These are phyloP conservation scores for Globisporangium emineosum DNA, from an alignment of 352 stramenopile species.

Conservation along the genomic window DNA sequence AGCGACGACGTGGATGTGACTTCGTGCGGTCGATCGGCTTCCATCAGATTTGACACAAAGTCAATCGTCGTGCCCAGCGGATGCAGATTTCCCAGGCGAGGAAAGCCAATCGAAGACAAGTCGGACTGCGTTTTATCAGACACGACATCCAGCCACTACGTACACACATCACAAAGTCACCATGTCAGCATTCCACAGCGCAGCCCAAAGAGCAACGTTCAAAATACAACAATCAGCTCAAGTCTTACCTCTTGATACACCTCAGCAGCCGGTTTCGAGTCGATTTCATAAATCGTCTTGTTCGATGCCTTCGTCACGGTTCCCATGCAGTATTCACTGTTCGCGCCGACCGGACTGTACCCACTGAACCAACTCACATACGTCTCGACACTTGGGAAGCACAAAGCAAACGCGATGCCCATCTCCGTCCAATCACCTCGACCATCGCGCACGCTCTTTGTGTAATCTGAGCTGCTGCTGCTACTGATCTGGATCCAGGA, in stretches of 20 bases:
- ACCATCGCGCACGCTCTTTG: constrained; percentile 67
- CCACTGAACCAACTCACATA: constrained; percentile 87
- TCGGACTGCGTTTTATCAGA: constrained; percentile 74
- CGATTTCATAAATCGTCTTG: constrained; percentile 86
- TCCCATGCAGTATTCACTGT: constrained; percentile 82
- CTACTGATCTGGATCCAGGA: constrained; percentile 89
- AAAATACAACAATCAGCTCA: neutral
- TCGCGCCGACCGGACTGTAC: constrained; percentile 72
- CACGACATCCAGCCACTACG: constrained; percentile 73
- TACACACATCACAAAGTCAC: neutral
- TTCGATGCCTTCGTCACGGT: constrained; percentile 83
- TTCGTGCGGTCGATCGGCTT: constrained; percentile 49
- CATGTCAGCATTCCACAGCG: constrained; percentile 1
- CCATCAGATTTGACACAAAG: constrained; percentile 73
- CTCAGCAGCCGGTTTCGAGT: constrained; percentile 74
- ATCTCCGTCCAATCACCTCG: constrained; percentile 80
- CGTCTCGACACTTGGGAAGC: constrained; percentile 83
- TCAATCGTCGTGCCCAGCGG: constrained; percentile 80
- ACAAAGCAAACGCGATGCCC: constrained; percentile 78
- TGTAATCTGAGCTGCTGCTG: constrained; percentile 76
- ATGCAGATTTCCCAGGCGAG: constrained; percentile 78
- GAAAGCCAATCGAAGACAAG: constrained; percentile 73
- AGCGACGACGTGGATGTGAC: constrained; percentile 57
- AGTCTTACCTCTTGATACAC: constrained; percentile 73
- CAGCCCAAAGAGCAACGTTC: neutral